These are phyloP conservation scores for Acanthamoeba rhysodes DNA, from an alignment of 208 protist genomes.

Conservation along the genomic window DNA sequence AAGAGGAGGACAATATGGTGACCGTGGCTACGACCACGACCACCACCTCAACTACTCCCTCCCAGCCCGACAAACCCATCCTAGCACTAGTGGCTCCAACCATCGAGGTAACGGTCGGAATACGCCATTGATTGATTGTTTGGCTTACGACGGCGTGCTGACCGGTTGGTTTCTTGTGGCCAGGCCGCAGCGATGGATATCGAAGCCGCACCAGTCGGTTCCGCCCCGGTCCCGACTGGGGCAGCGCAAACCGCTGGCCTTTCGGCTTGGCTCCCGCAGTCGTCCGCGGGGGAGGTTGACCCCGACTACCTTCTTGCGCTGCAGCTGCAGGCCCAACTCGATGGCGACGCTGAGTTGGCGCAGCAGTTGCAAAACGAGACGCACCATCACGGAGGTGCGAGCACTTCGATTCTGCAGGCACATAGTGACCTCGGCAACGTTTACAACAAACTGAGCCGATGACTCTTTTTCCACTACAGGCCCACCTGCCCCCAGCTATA, in stretches of 20 bases:
- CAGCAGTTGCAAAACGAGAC: constrained; percentile 10
- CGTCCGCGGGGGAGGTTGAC: neutral
- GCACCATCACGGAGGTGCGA: neutral
- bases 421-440: too few species aligned
- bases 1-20: neutral
- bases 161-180: too few species aligned
- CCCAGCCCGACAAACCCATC: neutral
- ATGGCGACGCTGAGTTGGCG: neutral
- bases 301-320: constrained; percentile 20
- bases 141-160: too few species aligned
- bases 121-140: too few species aligned
- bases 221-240: too few species aligned
- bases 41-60: neutral
- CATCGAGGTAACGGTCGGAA: too few species aligned
- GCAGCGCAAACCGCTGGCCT: too few species aligned
- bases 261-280: neutral
- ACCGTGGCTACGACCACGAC: neutral
- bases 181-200: too few species aligned
- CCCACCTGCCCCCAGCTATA: neutral
- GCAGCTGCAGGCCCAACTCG: constrained; percentile 27
- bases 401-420: neutral
- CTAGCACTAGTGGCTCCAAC: too few species aligned
- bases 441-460: neutral
- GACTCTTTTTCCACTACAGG: neutral
- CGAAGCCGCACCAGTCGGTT: too few species aligned